Conservation (phyloP, 164 flowering plant genomes). For the Berberis thunbergii region DNA sequence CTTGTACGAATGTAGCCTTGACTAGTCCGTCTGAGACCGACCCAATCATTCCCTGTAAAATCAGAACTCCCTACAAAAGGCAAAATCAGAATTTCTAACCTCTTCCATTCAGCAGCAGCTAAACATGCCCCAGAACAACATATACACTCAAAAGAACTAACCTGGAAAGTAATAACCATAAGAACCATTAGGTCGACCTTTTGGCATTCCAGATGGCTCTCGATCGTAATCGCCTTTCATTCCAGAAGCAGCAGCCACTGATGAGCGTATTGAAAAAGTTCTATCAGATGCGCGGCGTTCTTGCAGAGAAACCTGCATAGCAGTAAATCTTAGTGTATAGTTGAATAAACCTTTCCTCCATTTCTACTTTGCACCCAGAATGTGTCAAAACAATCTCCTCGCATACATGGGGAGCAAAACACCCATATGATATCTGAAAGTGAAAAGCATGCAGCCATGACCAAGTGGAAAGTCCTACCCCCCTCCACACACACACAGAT, state of each 20-base stretch:
- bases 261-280: slow-evolving; percentile 11
- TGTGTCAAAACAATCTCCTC: too few species aligned
- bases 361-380: too few species aligned
- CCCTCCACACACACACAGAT: too few species aligned
- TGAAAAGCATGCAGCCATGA: too few species aligned
- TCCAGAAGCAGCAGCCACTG: slow-evolving; percentile 16
- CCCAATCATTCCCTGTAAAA: slow-evolving; percentile 14
- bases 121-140: background rate
- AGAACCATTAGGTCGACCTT: slow-evolving; percentile 21
- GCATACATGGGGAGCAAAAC: too few species aligned
- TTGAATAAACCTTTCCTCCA: too few species aligned
- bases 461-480: too few species aligned
- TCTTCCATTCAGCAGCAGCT: too few species aligned
- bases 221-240: slow-evolving; percentile 23
- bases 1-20: slow-evolving; percentile 6
- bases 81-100: too few species aligned
- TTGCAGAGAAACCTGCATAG: slow-evolving; percentile 20
- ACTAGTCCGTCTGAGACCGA: slow-evolving; percentile 10
- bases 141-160: background rate
- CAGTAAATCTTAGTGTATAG: too few species aligned
- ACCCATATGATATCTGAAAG: too few species aligned
- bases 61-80: too few species aligned
- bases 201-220: slow-evolving; percentile 20
- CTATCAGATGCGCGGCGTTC: slow-evolving; percentile 22
- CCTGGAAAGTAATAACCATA: background rate